A percentile compares a stretch with the other conserved stretches of the same genome.
Conservation (phyloP, 2,329 filamentous ascomycete genomes). For the Colletotrichum siamense region DNA sequence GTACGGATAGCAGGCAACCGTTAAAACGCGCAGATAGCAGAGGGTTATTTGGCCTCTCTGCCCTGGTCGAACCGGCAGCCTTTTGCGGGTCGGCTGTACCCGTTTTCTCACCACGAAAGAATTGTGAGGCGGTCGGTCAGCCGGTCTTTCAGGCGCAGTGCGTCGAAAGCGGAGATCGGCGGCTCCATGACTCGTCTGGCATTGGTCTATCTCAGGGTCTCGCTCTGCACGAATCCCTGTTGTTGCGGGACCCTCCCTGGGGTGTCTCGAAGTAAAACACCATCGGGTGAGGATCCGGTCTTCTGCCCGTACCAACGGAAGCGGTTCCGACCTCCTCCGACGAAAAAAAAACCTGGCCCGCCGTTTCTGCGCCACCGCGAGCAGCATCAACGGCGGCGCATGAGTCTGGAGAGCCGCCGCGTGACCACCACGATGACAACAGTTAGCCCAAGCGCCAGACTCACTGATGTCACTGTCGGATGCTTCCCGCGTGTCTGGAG, state of each 20-base stretch:
- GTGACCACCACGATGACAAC: not conserved
- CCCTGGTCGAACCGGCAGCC: not conserved
- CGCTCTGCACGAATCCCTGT: not conserved
- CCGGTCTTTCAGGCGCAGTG: not conserved
- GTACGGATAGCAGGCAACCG: not conserved
- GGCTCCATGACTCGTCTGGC: conserved; percentile 8
- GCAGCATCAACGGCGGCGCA: not conserved
- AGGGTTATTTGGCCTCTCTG: not conserved
- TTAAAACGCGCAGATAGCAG: not conserved
- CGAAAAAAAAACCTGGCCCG: not conserved
- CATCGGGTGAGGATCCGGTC: conserved; percentile 1
- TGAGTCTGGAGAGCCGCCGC: not conserved
- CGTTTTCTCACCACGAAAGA: not conserved
- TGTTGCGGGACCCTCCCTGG: not conserved
- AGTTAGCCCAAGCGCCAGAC: not conserved
- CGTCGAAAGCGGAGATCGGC: not conserved
- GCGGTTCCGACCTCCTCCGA: not conserved
- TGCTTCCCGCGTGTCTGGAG: not conserved
- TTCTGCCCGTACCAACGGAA: not conserved
- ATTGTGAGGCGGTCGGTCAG: not conserved
- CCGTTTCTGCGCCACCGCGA: not conserved
- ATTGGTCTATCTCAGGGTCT: not conserved
- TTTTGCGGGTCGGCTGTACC: not conserved
- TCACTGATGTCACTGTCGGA: not conserved
- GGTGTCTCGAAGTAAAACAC: conserved; percentile 3